Base-by-base conservation (phyloP, 2,329 filamentous ascomycete species). In the Pseudonectria buxi region DNA sequence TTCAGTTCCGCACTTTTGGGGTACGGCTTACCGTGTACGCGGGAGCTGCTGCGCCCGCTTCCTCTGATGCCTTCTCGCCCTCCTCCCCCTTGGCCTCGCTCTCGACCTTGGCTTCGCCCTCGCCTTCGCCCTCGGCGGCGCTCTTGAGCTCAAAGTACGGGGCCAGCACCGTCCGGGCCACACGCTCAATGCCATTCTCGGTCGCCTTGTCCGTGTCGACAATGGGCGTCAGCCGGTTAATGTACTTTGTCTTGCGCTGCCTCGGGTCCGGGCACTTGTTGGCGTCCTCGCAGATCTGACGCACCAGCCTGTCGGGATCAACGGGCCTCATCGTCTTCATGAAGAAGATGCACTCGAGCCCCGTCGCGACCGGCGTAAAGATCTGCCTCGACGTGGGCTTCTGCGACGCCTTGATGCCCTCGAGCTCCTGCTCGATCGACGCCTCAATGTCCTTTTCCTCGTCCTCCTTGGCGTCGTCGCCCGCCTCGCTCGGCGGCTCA, bases 401-500 rank as follows among this genome's bases (percentile, higher is more conserved):
- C 30, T 52, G 53, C 22, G 60, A 49, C 26, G 63, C 52, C 36
- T 74, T 77, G 49, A 88, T 72, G 3, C 65, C 69, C 18, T 71
- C 72, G n/a, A 92, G 59, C 60, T 92, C 86, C 53, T 78, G 79
- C 47, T 76, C 58, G 47, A 92, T 86, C 18, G 79, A 74, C 5
- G 76, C 70, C 54, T 88, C 85, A 47, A 92, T 86, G 48, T 87
- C 83, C n/a, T 63, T 63, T 1, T 65, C 64, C 6, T 67, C 63
- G 3, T 51, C 63, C 10, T 50, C 59, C 10, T 58, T 54, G 33
- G 55, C 49, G 39, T 50, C 51, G 37, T 59, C 51, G 14, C 50
- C 44, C 15, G 53, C 53, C 12, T 51, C 55, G 28, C 57, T 54
- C 3, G 58, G 51, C 4, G 58, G 48, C 13, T 62, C 61, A 42